Base-by-base conservation (phyloP, 2,329 filamentous ascomycete genomes). In the Paramyrothecium roridum region DNA sequence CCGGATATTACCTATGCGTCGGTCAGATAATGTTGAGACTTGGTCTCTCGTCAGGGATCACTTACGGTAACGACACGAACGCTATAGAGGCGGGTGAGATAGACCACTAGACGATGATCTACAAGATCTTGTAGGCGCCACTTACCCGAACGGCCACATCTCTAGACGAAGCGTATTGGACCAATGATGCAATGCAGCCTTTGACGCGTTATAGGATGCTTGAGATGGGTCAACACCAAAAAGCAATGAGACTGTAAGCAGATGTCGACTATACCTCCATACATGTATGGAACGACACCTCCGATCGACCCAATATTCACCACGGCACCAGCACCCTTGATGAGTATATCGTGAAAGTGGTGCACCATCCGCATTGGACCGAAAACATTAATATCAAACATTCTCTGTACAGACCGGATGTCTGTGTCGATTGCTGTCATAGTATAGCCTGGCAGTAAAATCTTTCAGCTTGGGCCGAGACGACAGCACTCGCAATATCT, bases 351-450 rank as follows among this genome's bases (percentile, higher is more conserved):
- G 13, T 55, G 53, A 37, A 62, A 63, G 34, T 55, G 54, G 48
- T 64, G 57, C 8, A 65, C 59, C 48, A 62, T 56, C 21, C 57
- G 52, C 63, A 67, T 57, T 1, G 66, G 55, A 1, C 71, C 73
- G 63, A 72, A 77, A 26, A 76, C 61, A 57, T 80, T 80, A 45
- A 75, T 65, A 8, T 78, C 74, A 56, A 75, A 76, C 51, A 77
- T 57, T 26, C 59, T 59, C 30, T 66, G 69, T 8, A 69, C 72
- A 12, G 69, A 60, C 4, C 66, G 63, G 1, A 70, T 56, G 8
- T 66, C 60, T 23, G 63, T 57, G 51, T 73, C 70, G 3, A 70
- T 54, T 12, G 67, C 59, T 13, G 69, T 66, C 61, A 63, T 59
- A 22, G 58, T 62, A 53, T 57, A 61, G 3, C 17, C 46, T 22